Percentiles rank a stretch among this genome's conserved stretches.
Conservation (phyloP, 495 filamentous ascomycete genomes). For the Monascus purpureus region DNA sequence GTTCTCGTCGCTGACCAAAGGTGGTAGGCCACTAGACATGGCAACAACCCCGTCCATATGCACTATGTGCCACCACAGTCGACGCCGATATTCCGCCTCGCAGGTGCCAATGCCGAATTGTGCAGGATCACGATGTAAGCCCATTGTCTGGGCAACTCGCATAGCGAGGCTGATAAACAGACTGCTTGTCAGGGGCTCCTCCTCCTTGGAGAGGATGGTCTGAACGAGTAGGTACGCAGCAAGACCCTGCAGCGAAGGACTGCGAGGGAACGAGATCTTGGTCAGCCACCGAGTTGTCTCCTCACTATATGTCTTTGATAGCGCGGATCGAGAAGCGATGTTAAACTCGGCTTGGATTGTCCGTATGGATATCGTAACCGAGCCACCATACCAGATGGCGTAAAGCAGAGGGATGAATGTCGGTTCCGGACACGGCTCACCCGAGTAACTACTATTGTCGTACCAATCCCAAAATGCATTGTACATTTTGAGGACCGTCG, state of each 20-base stretch:
- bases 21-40: constrained; percentile 34
- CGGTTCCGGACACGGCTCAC: constrained; percentile 25
- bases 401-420: constrained; percentile 33
- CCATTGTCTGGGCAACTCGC: constrained; percentile 60
- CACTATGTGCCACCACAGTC: constrained; percentile 63
- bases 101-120: constrained; percentile 48
- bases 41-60: constrained; percentile 44
- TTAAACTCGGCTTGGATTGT: constrained; percentile 32
- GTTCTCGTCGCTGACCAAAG: constrained; percentile 29
- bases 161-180: constrained; percentile 41
- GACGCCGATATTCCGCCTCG: constrained; percentile 54
- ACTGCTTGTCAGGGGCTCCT: constrained; percentile 34
- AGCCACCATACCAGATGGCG: constrained; percentile 36
- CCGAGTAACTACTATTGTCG: constrained; percentile 29
- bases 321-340: constrained; percentile 15
- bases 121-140: constrained; percentile 56
- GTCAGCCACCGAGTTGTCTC: constrained; percentile 29
- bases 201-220: constrained; percentile 33
- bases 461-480: constrained; percentile 37
- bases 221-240: constrained; percentile 32
- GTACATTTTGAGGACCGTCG: constrained; percentile 28
- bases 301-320: constrained; percentile 27
- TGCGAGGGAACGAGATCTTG: constrained; percentile 32
- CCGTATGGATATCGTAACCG: constrained; percentile 29
- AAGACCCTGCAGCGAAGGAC: constrained; percentile 28